Evolutionary conservation across 2,329 filamentous ascomycete genomes (phyloP).

Genomic region (Podosphaera fusca): DNA sequence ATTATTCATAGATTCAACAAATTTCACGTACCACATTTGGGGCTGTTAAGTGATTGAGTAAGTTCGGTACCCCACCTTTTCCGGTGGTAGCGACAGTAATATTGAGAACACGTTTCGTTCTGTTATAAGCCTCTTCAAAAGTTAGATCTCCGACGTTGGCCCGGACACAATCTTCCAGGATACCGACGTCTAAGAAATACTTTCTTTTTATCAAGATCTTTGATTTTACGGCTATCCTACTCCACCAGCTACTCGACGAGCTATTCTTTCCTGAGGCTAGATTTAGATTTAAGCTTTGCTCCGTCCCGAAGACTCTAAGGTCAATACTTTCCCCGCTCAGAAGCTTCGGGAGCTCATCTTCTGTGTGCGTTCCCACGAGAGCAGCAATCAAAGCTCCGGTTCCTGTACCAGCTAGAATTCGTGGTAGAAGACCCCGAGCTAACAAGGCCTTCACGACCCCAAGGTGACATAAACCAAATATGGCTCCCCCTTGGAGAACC

Average conservation of each 20-base stretch:
- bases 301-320: conserved; percentile 43
- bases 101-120: conserved; percentile 70
- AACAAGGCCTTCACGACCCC: conserved; percentile 79
- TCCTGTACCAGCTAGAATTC: conserved; percentile 78
- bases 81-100: conserved; percentile 67
- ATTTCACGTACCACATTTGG: conserved; percentile 56
- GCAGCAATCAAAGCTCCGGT: conserved; percentile 80
- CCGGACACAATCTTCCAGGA: conserved; percentile 64
- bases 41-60: conserved; percentile 81
- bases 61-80: conserved; percentile 52
- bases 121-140: conserved; percentile 76
- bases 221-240: conserved; percentile 42
- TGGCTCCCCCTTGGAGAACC: conserved; percentile 71
- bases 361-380: conserved; percentile 65
- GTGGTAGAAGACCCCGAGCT: conserved; percentile 55
- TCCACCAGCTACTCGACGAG: conserved; percentile 21
- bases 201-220: conserved; percentile 50
- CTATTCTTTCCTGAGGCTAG: conserved; percentile 14
- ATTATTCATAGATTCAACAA: background rate
- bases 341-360: conserved; percentile 59
- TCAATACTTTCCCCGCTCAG: conserved; percentile 63
- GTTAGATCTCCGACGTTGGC: conserved; percentile 74
- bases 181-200: conserved; percentile 61
- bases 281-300: conserved; percentile 14
- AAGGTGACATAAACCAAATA: conserved; percentile 76